Base-by-base conservation (phyloP, 306 rosid species). In the Lupinus albus region DNA sequence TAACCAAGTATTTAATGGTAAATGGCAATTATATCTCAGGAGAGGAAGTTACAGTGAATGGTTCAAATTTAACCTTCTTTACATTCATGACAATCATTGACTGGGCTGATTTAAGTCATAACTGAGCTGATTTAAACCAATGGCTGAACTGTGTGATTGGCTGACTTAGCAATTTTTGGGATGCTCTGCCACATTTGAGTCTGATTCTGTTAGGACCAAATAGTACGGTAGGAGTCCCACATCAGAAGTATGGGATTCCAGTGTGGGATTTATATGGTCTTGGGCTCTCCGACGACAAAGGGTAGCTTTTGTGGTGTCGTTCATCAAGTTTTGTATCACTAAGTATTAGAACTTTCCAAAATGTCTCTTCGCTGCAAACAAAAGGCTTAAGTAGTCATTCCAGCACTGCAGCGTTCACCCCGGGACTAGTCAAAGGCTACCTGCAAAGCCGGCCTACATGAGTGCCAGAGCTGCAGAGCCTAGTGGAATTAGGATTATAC, bases 1-100 rank as follows among this genome's bases (percentile, higher is more conserved):
- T 33, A 48, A 63, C 48, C 44, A 39, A 63, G 75, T 63, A 71
- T 63, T 42, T 46, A 32, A 41, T 41, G 51, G 55, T 63, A 70
- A 47, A 46, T 44, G 51, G 35, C 17, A 69, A 52, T 13, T 58
- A 18, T 45, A 76, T 70, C 62, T 59, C 52, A 21, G 53, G 17
- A 56, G 38, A 16, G 17, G 1, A 15, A 45, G 32, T 28, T 64
- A 47, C 35, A 77, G 55, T 47, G 18, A 70, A 48, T 16, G 15
- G 16, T 47, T 36, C 36, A 55, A 63, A 54, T 68, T 32, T 44
- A 58, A 13, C 8, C 11, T 47, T 33, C 50, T 59, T 32, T 68
- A 28, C 11, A 68, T 30, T 68, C 44, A 52, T 41, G 60, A 44
- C 4, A 61, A 76, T 39, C 35, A 51, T 10, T 47, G 44, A 71